A percentile compares a stretch with the other conserved stretches of the same genome.
These are phyloP conservation scores for Candida sp. DNA, from an alignment of 1,139 yeast species.

Conservation along the genomic window DNA sequence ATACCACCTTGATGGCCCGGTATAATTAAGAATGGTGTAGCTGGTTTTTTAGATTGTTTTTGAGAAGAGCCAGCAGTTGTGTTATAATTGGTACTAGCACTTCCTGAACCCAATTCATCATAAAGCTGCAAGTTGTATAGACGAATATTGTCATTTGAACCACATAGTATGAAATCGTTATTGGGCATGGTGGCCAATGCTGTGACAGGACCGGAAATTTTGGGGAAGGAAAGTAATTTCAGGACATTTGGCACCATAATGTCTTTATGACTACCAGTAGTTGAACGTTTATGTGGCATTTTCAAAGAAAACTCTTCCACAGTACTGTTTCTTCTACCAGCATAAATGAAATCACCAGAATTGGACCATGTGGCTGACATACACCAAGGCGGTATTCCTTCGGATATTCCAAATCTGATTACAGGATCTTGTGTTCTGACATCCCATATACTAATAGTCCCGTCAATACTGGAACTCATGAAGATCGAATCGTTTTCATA, in stretches of 20 bases:
- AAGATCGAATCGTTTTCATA: constrained; percentile 56
- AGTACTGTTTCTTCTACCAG: constrained; percentile 85
- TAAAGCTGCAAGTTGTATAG: constrained; percentile 70
- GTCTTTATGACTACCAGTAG: constrained; percentile 15
- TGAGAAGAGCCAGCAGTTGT: constrained; percentile 10
- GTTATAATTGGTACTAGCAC: constrained; percentile 11
- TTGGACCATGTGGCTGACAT: constrained; percentile 90
- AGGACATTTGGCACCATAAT: constrained; percentile 44
- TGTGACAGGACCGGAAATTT: constrained; percentile 89
- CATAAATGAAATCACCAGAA: constrained; percentile 75
- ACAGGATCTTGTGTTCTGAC: constrained; percentile 51
- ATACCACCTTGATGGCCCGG: constrained; percentile 65
- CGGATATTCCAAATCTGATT: constrained; percentile 53
- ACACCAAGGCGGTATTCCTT: constrained; percentile 91
- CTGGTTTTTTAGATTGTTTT: constrained; percentile 31
- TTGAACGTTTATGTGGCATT: constrained; percentile 42
- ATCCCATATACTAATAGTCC: constrained; percentile 84
- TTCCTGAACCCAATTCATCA: constrained; percentile 22
- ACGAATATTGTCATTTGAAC: constrained; percentile 86
- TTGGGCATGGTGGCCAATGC: constrained; percentile 81
- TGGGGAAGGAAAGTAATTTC: constrained; percentile 70
- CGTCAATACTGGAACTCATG: constrained; percentile 81
- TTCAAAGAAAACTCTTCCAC: constrained; percentile 83
- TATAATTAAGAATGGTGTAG: constrained; percentile 57
- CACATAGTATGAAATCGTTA: constrained; percentile 75